These are phyloP conservation scores for Diplodia sapinea DNA, from an alignment of 2,329 filamentous ascomycete genomes.

Conservation along the genomic window DNA sequence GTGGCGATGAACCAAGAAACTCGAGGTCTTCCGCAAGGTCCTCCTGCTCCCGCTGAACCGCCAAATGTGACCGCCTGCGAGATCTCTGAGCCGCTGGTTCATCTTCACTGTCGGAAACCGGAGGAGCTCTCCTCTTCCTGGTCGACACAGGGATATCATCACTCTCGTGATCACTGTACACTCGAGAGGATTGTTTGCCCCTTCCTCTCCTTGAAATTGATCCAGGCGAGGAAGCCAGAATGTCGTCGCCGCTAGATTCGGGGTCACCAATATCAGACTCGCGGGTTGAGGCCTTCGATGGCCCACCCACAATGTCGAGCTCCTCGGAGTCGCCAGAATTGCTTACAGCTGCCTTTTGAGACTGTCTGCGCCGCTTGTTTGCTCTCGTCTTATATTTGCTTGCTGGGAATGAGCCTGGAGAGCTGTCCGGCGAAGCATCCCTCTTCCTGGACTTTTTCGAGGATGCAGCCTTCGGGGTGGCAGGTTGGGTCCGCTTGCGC, in stretches of 20 bases:
- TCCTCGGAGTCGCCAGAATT: constrained; percentile 8
- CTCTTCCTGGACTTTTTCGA: background rate
- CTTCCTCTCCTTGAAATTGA: background rate
- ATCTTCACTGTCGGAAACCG: constrained; percentile 37
- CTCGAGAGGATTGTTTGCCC: background rate
- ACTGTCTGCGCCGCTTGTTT: background rate
- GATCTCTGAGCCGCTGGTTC: constrained; percentile 29
- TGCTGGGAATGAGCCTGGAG: background rate
- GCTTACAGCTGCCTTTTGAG: background rate
- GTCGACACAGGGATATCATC: constrained; percentile 21
- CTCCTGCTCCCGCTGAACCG: constrained; percentile 43
- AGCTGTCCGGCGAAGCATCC: background rate
- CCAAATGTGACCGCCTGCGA: constrained; percentile 22
- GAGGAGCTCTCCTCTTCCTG: constrained; percentile 30
- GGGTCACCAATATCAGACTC: constrained; percentile 23
- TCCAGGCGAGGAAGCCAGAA: constrained; percentile 32
- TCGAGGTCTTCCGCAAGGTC: constrained; percentile 55
- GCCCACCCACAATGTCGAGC: background rate
- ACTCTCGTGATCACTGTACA: constrained; percentile 32
- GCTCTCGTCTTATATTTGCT: background rate
- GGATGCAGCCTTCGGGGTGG: background rate
- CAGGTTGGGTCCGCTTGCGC: background rate
- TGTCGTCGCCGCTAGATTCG: constrained; percentile 31
- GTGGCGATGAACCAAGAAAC: constrained; percentile 48
- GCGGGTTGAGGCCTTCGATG: background rate